phyloP scores from a whole-genome alignment of 345 rosid genomes.

The Camelina neglecta region DNA sequence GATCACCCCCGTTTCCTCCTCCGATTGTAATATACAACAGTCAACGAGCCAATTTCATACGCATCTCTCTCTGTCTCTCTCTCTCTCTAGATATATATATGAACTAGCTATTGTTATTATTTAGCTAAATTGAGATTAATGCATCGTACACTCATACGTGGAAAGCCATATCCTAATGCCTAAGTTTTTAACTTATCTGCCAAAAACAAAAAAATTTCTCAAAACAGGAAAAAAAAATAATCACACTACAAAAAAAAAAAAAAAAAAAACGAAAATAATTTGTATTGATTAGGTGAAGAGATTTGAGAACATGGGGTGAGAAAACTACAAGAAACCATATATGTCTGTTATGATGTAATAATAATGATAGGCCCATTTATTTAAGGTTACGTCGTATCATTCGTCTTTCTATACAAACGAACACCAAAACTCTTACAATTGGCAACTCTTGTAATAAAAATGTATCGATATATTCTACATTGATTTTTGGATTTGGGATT shows the following conservation, averaged over 20 bases:
- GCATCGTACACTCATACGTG: slow-evolving; percentile 35
- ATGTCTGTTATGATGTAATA: not conserved
- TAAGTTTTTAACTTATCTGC: slow-evolving; percentile 22
- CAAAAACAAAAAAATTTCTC: not conserved
- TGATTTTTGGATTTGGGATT: not conserved
- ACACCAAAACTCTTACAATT: slow-evolving; percentile 4
- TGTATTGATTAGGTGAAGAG: slow-evolving; percentile 11
- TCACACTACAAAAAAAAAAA: not conserved
- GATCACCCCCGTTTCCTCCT: slow-evolving; percentile 12
- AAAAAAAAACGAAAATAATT: not conserved
- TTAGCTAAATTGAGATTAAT: not conserved
- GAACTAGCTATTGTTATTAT: not conserved
- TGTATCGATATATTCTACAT: not conserved
- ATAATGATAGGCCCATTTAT: not conserved
- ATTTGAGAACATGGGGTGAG: slow-evolving; percentile 20
- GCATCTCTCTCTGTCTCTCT: slow-evolving; percentile 7
- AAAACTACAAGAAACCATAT: slow-evolving; percentile 21
- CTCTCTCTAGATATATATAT: not conserved
- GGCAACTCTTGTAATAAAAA: not conserved
- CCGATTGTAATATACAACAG: slow-evolving; percentile 21
- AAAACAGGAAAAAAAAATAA: not conserved
- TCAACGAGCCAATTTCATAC: slow-evolving; percentile 31
- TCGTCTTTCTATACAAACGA: slow-evolving; percentile 13
- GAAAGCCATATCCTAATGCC: slow-evolving; percentile 26
- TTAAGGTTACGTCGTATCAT: not conserved